These are phyloP conservation scores for Vachellia pachyceras DNA, from an alignment of 306 rosid genomes.

Conservation along the genomic window DNA sequence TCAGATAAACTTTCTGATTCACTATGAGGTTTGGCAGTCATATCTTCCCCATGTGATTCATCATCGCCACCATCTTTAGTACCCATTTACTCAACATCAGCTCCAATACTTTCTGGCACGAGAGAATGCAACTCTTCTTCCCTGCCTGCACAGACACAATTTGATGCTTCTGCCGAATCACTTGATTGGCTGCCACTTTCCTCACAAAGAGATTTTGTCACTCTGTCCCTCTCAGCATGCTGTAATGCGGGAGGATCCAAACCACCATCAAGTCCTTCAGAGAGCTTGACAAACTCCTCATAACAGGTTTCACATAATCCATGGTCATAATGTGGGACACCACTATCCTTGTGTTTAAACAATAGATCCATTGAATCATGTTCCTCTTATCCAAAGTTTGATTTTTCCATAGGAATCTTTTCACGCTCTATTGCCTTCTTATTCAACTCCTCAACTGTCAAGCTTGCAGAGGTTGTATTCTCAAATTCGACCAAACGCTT, in stretches of 20 bases:
- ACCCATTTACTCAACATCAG: conserved; percentile 19
- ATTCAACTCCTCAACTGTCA: conserved; percentile 60
- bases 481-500: no score
- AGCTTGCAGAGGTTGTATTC: no score
- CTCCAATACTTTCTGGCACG: conserved; percentile 36
- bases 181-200: conserved; percentile 46
- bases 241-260: conserved; percentile 92
- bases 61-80: conserved; percentile 34
- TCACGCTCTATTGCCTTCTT: conserved; percentile 57
- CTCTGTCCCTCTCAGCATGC: conserved; percentile 79
- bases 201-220: conserved; percentile 41
- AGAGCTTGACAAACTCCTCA: conserved; percentile 71
- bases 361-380: conserved; percentile 49
- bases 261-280: conserved; percentile 91
- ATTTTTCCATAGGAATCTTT: conserved; percentile 24
- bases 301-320: conserved; percentile 84
- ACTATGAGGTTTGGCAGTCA: conserved; percentile 28
- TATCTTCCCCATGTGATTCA: conserved; percentile 37
- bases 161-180: conserved; percentile 43
- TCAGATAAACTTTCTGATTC: conserved; percentile 70
- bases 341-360: conserved; percentile 60
- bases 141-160: conserved; percentile 21
- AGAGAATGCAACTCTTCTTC: conserved; percentile 34
- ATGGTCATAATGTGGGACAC: conserved; percentile 60
- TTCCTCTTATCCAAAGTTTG: conserved; percentile 39